Evolutionary conservation across 2,329 filamentous ascomycete species (phyloP), one percentile per base, ranked within the genome.

Genomic region (Scorias spongiosa): DNA sequence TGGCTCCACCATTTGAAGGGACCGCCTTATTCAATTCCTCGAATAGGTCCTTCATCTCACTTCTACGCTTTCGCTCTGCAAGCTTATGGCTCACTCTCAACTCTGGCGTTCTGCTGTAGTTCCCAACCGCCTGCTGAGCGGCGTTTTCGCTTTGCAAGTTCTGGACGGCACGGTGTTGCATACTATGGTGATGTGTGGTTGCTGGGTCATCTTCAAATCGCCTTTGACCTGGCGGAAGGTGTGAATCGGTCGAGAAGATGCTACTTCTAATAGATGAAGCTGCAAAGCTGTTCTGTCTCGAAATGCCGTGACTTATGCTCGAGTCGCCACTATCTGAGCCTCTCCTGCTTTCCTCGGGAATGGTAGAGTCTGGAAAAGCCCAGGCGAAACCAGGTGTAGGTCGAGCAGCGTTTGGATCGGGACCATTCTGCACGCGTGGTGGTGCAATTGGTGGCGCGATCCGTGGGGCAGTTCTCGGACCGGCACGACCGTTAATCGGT

Each of bases 11-110:
- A 54, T 85, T 84, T 52, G 86, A 81, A 1, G 84, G 84, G 65
- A 89, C 80, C 32, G 86, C 69, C 51, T 83, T 80, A 51, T 85
- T 76, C 8, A 91, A 66, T 53, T 85, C 80, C 51, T 91, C 84
- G 56, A 91, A 91, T 0, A 91, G 66, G 55, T 84, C 80, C 65
- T 91, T 91, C 84, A 91, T 91, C 59, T 91, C 84, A 8, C 84
- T 88, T 48, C 84, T 71, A 34, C 84, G 75, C 66, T 91, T 91
- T 32, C 84, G 73, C 63, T 91, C 84, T 0, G 84, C 84, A 44
- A 91, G 73, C 62, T 91, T 91, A 64, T 91, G 84, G 57, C 83
- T 89, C 41, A 89, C 76, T 17, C 84, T 76, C 34, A 91, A 68
- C 61, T 91, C 84, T 0, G 84, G 84, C 0, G 84, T 91, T 36